A percentile compares a stretch with the other conserved stretches of the same genome.
These are phyloP conservation scores for Emericellopsis terricola DNA, from an alignment of 495 filamentous ascomycete species.

Conservation along the genomic window DNA sequence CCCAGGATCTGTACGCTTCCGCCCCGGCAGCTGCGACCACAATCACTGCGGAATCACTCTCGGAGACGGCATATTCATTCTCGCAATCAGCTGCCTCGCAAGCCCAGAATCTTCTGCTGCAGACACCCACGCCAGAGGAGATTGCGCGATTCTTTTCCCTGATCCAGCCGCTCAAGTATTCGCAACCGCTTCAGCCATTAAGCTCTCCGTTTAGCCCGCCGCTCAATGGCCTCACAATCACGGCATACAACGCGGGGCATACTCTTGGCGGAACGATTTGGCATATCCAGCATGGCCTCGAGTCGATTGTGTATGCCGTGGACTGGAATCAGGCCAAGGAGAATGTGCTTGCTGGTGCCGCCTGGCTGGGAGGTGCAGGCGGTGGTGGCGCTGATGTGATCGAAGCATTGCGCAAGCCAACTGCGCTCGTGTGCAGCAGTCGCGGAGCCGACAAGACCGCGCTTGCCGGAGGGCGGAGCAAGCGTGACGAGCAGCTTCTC, in stretches of 20 bases:
- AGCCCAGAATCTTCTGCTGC: constrained; percentile 46
- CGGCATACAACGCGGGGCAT: constrained; percentile 91
- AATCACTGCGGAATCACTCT: constrained; percentile 48
- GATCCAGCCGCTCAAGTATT: constrained; percentile 94
- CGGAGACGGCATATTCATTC: constrained; percentile 42
- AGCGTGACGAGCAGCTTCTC: constrained; percentile 69
- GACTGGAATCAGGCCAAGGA: constrained; percentile 95
- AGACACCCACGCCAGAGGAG: constrained; percentile 68
- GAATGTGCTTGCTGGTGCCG: constrained; percentile 81
- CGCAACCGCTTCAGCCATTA: constrained; percentile 78
- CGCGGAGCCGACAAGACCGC: constrained; percentile 58
- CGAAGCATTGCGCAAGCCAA: constrained; percentile 81
- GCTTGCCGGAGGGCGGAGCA: constrained; percentile 50
- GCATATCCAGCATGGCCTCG: constrained; percentile 94
- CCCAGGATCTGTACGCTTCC: constrained; percentile 86
- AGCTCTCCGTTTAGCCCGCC: constrained; percentile 76
- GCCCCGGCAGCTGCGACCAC: constrained; percentile 72
- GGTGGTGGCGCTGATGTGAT: constrained; percentile 77
- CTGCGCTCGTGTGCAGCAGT: constrained; percentile 78
- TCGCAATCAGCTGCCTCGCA: constrained; percentile 22
- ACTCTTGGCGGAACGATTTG: constrained; percentile 95
- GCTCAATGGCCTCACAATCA: constrained; percentile 82
- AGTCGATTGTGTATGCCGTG: constrained; percentile 92
- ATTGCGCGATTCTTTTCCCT: constrained; percentile 80
- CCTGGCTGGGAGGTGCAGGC: constrained; percentile 73